Percentiles rank a stretch among this genome's conserved stretches.
phyloP scores from a whole-genome alignment of 495 filamentous ascomycete genomes.

The Aspergillus nanangensis region DNA sequence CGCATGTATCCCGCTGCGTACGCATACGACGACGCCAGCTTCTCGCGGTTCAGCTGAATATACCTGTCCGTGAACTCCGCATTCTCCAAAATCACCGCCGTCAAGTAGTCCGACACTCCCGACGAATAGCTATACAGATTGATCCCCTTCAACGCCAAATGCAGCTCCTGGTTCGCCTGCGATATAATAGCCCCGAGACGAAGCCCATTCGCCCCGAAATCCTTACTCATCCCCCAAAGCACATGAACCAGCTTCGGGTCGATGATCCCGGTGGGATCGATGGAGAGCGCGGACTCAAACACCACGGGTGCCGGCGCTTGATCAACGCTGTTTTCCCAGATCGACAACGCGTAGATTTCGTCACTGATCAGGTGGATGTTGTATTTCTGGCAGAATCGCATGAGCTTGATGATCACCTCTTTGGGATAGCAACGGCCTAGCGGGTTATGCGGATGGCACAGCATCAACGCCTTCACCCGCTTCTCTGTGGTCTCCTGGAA shows the following conservation, averaged over 20 bases:
- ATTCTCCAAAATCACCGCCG: conserved; percentile 44
- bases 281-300: conserved; percentile 51
- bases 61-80: conserved; percentile 40
- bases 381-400: conserved; percentile 51
- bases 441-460: conserved; percentile 61
- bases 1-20: conserved; percentile 32
- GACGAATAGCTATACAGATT: conserved; percentile 44
- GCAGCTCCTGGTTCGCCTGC: conserved; percentile 36
- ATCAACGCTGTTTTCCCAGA: conserved; percentile 38
- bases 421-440: conserved; percentile 53
- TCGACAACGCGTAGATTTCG: conserved; percentile 58
- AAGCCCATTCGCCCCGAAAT: conserved; percentile 54
- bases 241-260: conserved; percentile 50
- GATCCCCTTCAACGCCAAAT: conserved; percentile 30
- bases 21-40: conserved; percentile 30
- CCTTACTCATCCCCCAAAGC: conserved; percentile 58
- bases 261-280: conserved; percentile 45
- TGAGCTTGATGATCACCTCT: conserved; percentile 39
- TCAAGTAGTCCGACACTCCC: conserved; percentile 39
- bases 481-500: conserved; percentile 21
- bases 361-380: conserved; percentile 57
- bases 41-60: conserved; percentile 32
- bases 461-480: conserved; percentile 45
- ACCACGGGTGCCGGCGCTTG: conserved; percentile 15
- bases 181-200: conserved; percentile 52